Conservation (phyloP, 1,139 yeast species). For the Yamadazyma triangularis region DNA sequence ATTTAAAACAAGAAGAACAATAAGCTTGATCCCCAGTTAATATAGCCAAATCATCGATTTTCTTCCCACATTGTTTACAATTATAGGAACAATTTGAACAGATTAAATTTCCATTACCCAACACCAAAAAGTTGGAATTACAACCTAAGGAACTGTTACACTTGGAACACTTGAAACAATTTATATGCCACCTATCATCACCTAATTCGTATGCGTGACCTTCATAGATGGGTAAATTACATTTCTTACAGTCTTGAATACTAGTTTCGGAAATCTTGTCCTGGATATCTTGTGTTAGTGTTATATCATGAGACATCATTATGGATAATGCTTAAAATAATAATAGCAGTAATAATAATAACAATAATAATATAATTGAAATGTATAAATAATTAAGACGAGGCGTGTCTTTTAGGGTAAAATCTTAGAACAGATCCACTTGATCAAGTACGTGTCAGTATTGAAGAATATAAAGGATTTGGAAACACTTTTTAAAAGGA, state of each 20-base stretch:
- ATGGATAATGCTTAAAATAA: not conserved
- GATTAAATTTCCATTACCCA: slow-evolving; percentile 88
- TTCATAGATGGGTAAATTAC: slow-evolving; percentile 49
- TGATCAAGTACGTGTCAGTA: too few species aligned
- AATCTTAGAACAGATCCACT: too few species aligned
- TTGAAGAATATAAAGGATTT: too few species aligned
- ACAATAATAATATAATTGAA: too few species aligned
- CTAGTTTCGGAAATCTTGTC: slow-evolving; percentile 12
- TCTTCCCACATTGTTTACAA: slow-evolving; percentile 82
- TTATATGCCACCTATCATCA: slow-evolving; percentile 92
- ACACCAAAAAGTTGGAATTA: slow-evolving; percentile 80
- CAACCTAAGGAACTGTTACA: slow-evolving; percentile 78
- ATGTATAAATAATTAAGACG: too few species aligned
- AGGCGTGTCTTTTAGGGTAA: too few species aligned
- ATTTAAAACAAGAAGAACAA: slow-evolving; percentile 86
- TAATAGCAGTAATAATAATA: too few species aligned
- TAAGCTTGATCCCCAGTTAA: slow-evolving; percentile 93
- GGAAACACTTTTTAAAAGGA: too few species aligned
- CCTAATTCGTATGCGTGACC: slow-evolving; percentile 85
- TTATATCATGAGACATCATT: slow-evolving; percentile 5
- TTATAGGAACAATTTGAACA: slow-evolving; percentile 89
- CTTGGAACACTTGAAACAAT: slow-evolving; percentile 85
- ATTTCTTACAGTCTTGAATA: slow-evolving; percentile 38
- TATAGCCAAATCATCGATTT: slow-evolving; percentile 94
- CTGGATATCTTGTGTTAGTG: slow-evolving; percentile 6